A percentile compares a stretch with the other conserved stretches of the same genome.
These are phyloP conservation scores for Hysterium pulicare DNA, from an alignment of 2,329 filamentous ascomycete species.

Conservation along the genomic window DNA sequence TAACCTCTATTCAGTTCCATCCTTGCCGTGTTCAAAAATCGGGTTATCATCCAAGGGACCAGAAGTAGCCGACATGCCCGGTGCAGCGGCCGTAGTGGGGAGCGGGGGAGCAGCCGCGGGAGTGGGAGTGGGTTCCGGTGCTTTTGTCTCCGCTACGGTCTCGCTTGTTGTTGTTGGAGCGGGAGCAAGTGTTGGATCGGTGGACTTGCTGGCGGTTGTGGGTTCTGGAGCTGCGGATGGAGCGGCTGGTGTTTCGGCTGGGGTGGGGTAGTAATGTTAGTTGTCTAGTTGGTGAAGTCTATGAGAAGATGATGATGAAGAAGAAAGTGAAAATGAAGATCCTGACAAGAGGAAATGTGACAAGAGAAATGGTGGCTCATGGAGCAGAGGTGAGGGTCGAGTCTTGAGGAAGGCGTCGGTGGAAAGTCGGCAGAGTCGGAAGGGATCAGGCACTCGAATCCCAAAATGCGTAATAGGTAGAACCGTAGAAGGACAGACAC, in stretches of 20 bases:
- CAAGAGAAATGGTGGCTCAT: too few species aligned
- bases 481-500: too few species aligned
- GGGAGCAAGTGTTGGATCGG: conserved; percentile 10
- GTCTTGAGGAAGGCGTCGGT: too few species aligned
- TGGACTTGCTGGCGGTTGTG: conserved; percentile 10
- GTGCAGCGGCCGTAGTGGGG: conserved; percentile 26
- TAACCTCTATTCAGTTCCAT: background rate
- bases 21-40: background rate
- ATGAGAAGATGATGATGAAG: too few species aligned
- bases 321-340: too few species aligned
- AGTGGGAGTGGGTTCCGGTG: conserved; percentile 9
- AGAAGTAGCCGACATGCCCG: conserved; percentile 39
- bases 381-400: too few species aligned
- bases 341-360: too few species aligned
- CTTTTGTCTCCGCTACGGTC: conserved; percentile 9
- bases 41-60: conserved; percentile 30
- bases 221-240: conserved; percentile 5
- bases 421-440: too few species aligned
- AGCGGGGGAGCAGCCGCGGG: conserved; percentile 15
- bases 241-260: conserved; percentile 14
- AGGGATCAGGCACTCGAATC: too few species aligned
- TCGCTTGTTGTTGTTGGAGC: conserved; percentile 2
- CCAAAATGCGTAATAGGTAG: too few species aligned
- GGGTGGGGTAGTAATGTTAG: background rate
- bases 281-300: background rate